Conservation (phyloP, 768 basidiomycete genomes). For the Aureoboletus auriporus region DNA sequence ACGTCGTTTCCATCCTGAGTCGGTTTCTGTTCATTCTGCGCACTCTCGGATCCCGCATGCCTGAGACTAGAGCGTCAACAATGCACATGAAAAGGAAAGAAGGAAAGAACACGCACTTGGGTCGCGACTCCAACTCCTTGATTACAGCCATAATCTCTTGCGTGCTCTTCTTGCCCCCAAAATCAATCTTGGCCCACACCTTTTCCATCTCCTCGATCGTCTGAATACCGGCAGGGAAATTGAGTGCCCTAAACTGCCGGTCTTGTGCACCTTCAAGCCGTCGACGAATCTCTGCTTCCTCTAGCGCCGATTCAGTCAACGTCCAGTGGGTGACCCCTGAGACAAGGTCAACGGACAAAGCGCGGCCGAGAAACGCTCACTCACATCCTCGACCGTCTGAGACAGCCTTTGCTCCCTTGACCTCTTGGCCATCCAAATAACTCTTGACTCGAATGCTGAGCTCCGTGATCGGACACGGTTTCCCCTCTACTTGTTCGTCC, state of each 20-base stretch:
- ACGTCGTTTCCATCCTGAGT: too few species aligned
- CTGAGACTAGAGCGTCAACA: too few species aligned
- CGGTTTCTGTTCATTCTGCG: too few species aligned
- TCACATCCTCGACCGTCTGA: conserved; percentile 17
- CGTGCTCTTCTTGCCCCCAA: conserved; percentile 11
- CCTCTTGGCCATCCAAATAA: conserved; percentile 38
- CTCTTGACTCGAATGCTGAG: conserved; percentile 48
- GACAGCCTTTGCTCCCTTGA: conserved; percentile 36
- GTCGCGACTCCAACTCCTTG: background rate
- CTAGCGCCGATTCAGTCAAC: conserved; percentile 38
- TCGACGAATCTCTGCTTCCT: conserved; percentile 32
- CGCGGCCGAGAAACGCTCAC: background rate
- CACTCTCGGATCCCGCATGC: too few species aligned
- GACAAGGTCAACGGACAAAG: too few species aligned
- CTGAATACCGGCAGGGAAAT: conserved; percentile 47
- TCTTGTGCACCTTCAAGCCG: conserved; percentile 32
- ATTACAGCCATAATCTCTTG: conserved; percentile 3
- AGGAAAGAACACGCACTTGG: conserved; percentile 3
- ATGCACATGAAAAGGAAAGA: too few species aligned
- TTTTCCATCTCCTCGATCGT: conserved; percentile 24
- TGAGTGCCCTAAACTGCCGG: conserved; percentile 44
- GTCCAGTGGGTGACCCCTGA: conserved; percentile 39
- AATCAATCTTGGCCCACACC: conserved; percentile 31
- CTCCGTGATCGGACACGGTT: conserved; percentile 48
- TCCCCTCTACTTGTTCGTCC: conserved; percentile 33